phyloP scores from a whole-genome alignment of 306 rosid genomes.

The Albizia julibrissin region DNA sequence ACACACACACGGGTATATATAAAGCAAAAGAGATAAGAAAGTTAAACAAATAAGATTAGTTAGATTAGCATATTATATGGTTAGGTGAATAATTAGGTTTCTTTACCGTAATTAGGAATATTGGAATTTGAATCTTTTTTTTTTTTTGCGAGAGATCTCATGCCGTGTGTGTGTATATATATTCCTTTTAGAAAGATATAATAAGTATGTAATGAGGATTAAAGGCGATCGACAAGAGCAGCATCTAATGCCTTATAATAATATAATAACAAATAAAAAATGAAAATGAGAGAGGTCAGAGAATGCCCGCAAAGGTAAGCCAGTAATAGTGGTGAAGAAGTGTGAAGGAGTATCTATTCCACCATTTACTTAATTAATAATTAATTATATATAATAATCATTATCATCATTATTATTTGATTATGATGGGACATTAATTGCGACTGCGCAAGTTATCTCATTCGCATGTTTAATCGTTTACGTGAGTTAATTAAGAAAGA shows the following conservation, averaged over 20 bases:
- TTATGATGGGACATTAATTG: conserved; percentile 11
- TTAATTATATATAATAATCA: conserved; percentile 17
- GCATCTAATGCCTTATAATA: conserved; percentile 49
- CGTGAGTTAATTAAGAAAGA: not conserved
- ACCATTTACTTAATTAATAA: conserved; percentile 18
- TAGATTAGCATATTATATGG: not conserved
- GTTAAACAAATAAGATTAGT: not conserved
- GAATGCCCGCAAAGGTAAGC: conserved; percentile 34
- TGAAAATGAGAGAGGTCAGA: conserved; percentile 26
- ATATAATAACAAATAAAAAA: not conserved
- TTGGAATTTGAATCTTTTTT: conserved; percentile 1
- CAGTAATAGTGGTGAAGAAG: conserved; percentile 40
- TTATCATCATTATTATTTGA: conserved; percentile 25
- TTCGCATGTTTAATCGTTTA: not conserved
- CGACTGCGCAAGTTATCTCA: conserved; percentile 26
- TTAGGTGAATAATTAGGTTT: conserved; percentile 49
- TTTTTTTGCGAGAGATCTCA: not conserved
- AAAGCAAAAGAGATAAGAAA: conserved; percentile 32
- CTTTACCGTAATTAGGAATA: conserved; percentile 27
- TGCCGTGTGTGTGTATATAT: not conserved
- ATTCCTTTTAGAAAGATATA: conserved; percentile 29
- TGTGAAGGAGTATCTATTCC: conserved; percentile 45
- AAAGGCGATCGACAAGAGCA: conserved; percentile 38
- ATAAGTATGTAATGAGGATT: not conserved
- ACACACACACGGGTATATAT: not conserved